Evolutionary conservation across 2,329 filamentous ascomycete species (phyloP).

Genomic region (Fusarium equiseti): DNA sequence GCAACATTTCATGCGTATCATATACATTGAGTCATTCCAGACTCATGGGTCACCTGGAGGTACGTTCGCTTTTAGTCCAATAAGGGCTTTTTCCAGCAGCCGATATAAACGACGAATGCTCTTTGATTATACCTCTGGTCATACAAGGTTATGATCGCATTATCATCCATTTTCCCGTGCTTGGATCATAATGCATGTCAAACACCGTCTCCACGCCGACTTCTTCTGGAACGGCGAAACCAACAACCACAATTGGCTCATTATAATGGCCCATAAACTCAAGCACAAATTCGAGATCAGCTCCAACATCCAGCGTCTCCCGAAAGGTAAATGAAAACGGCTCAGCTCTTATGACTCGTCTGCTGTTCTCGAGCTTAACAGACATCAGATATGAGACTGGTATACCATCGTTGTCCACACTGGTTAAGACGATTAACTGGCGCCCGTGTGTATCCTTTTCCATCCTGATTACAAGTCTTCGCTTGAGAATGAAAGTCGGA

Average conservation of each 20-base stretch:
- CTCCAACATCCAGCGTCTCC: conserved; percentile 40
- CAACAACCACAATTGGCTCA: conserved; percentile 54
- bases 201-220: neutral
- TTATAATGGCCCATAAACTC: conserved; percentile 63
- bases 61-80: fast-evolving
- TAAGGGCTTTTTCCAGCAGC: too few species aligned
- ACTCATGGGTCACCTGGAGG: too few species aligned
- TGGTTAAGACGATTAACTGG: conserved; percentile 47
- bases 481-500: conserved; percentile 54
- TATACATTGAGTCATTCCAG: too few species aligned
- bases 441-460: conserved; percentile 40
- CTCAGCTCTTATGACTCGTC: conserved; percentile 52
- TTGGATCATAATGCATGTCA: conserved; percentile 31
- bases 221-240: neutral
- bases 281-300: conserved; percentile 53
- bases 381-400: conserved; percentile 56
- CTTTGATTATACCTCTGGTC: too few species aligned
- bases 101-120: too few species aligned
- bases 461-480: conserved; percentile 50
- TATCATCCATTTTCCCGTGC: conserved; percentile 21
- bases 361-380: conserved; percentile 54
- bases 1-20: too few species aligned
- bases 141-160: neutral
- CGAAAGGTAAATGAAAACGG: conserved; percentile 55
- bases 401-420: conserved; percentile 58